Conservation (phyloP, 768 basidiomycete species). For the Floccularia luteovirens region DNA sequence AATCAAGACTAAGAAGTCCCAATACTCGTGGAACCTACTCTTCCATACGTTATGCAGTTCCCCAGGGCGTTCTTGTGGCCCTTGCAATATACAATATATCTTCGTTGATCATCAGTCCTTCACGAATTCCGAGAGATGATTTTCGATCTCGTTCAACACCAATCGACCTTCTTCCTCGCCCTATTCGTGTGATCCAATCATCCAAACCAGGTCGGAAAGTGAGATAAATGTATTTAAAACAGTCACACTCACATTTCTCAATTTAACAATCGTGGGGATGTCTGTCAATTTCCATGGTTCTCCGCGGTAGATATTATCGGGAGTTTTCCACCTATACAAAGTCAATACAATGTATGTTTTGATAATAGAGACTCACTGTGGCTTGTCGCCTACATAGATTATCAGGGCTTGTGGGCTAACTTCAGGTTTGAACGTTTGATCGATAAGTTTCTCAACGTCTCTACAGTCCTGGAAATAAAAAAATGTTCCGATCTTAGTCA, state of each 20-base stretch:
- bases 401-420: constrained; percentile 47
- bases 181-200: constrained; percentile 13
- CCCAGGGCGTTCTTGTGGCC: too few species aligned
- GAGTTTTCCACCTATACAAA: constrained; percentile 54
- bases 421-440: constrained; percentile 36
- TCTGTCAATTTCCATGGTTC: constrained; percentile 52
- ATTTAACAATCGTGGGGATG: constrained; percentile 62
- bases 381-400: constrained; percentile 60
- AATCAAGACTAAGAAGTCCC: not conserved
- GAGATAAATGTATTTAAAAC: constrained; percentile 3
- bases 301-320: constrained; percentile 49
- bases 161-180: constrained; percentile 32
- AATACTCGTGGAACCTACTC: too few species aligned
- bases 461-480: constrained; percentile 57
- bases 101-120: too few species aligned
- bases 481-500: too few species aligned
- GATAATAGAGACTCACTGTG: constrained; percentile 40
- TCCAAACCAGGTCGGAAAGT: not conserved
- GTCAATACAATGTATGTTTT: not conserved
- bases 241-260: constrained; percentile 55
- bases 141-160: constrained; percentile 30
- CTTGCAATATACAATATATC: too few species aligned
- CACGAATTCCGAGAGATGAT: constrained; percentile 21
- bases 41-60: too few species aligned
- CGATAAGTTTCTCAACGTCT: constrained; percentile 48